Conservation (phyloP, 2,329 filamentous ascomycete genomes). For the Drechslera avenae region DNA sequence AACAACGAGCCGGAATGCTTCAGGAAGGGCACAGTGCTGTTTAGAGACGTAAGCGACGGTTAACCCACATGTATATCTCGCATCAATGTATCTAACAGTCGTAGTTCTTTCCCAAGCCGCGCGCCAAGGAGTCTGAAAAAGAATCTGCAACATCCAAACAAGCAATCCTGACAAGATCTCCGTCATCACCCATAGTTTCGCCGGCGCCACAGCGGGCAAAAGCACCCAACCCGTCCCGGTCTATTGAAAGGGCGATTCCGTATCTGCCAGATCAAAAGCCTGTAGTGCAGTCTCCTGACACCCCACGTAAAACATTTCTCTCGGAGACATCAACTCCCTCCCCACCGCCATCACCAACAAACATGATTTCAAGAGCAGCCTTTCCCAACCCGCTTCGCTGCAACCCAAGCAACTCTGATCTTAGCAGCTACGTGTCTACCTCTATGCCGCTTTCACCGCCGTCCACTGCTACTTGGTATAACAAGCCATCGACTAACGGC, state of each 20-base stretch:
- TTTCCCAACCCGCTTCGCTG: constrained; percentile 35
- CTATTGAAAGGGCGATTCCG: constrained; percentile 24
- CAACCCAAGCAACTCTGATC: constrained; percentile 23
- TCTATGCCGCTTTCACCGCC: constrained; percentile 33
- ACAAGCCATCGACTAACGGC: constrained; percentile 7
- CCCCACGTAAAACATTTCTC: constrained; percentile 39
- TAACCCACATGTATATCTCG: neutral
- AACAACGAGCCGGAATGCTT: constrained; percentile 94
- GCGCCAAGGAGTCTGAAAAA: constrained; percentile 13
- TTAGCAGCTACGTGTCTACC: constrained; percentile 21
- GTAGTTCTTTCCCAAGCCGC: constrained; percentile 37
- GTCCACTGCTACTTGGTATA: constrained; percentile 25
- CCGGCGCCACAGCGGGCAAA: constrained; percentile 19
- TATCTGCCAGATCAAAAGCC: constrained; percentile 19
- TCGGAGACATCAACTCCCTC: constrained; percentile 43
- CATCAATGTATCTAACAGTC: constrained; percentile 15
- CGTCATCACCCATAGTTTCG: constrained; percentile 25
- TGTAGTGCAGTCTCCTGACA: constrained; percentile 13
- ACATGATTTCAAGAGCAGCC: constrained; percentile 26
- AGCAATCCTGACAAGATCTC: constrained; percentile 11
- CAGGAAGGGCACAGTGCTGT: constrained; percentile 90
- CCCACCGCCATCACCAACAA: constrained; percentile 37
- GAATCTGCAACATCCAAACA: neutral
- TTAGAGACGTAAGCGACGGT: constrained; percentile 69
- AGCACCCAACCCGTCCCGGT: constrained; percentile 24